Conservation (phyloP, 768 basidiomycete genomes). For the Hygrocybe coccinea region DNA sequence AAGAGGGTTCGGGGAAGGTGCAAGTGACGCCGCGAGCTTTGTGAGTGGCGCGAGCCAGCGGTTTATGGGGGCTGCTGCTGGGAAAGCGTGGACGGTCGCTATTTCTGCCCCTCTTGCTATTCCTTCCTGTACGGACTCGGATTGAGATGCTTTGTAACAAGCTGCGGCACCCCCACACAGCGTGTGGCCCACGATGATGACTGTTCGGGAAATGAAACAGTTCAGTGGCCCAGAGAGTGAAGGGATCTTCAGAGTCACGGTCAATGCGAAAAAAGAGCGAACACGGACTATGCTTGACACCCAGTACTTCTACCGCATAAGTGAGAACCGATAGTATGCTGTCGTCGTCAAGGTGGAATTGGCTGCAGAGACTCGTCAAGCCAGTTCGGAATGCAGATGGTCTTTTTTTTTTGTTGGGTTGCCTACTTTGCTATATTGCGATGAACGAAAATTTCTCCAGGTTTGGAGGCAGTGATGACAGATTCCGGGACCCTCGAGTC, state of each 20-base stretch:
- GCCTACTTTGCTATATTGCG: constrained; percentile 68
- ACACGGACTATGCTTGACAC: constrained; percentile 55
- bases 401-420: background rate
- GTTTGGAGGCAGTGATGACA: constrained; percentile 47
- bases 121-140: constrained; percentile 1
- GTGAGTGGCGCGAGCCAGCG: constrained; percentile 57
- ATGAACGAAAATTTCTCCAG: constrained; percentile 63
- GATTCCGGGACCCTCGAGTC: constrained; percentile 67
- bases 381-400: no score
- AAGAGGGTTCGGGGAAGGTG: constrained; percentile 27
- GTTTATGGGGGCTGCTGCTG: constrained; percentile 35
- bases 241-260: no score
- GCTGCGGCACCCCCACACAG: constrained; percentile 57
- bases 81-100: constrained; percentile 13
- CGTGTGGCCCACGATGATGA: constrained; percentile 65
- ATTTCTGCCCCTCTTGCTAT: constrained; percentile 5
- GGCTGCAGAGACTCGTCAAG: constrained; percentile 31
- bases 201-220: constrained; percentile 30
- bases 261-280: background rate
- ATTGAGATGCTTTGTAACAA: constrained; percentile 28
- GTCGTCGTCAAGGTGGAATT: constrained; percentile 56
- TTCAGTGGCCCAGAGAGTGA: no score
- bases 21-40: constrained; percentile 35
- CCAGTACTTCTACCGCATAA: constrained; percentile 51
- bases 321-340: constrained; percentile 54